Evolutionary conservation across 192 early-diverging fungal species (phyloP), one percentile per base, ranked within the genome.

Genomic region (Funneliformis geosporum): DNA sequence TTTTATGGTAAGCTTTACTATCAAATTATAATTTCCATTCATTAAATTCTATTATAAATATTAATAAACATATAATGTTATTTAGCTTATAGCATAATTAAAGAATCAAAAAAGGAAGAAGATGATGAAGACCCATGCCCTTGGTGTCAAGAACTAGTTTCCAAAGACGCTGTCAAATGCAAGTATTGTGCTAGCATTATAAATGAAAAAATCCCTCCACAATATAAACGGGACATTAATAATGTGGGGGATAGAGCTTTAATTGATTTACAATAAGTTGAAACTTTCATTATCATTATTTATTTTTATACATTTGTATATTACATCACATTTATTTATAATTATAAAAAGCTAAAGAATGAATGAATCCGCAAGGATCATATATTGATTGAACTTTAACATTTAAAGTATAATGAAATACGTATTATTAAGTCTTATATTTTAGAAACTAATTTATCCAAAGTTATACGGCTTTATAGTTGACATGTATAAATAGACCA

Each of bases 121-220:
- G 28, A 9, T 16, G 33, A 16, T 8, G 42, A 12, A 1, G 38
- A 60, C 0, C 39, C 82, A 11, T 86, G 85, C 72, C 81, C 71
- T 18, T 86, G 85, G 85, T 86, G 85, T 73, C 71, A 75, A 66
- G 81, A 79, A 46, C 70, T 71, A 9, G 82, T 86, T 42, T 81
- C 85, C 16, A 39, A 81, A 69, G 79, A 80, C 44, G 82, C 85
- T 76, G 73, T 81, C 74, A 86, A 86, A 79, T 86, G 85, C 75
- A 78, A 83, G 81, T 81, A 78, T 79, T 86, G 85, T 79, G 79
- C 80, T 64, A 83, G 82, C 60, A 79, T 80, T 78, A 67, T 86
- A 79, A 76, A 82, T 46, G 85, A 86, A 79, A 86, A 86, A 80
- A 80, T 82, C 16, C 85, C 85, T 67, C 4, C 67, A n/a, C 38